Percentiles rank a stretch among this genome's conserved stretches.
phyloP scores from a whole-genome alignment of 2,329 filamentous ascomycete genomes.

The Pezicula radicicola region DNA sequence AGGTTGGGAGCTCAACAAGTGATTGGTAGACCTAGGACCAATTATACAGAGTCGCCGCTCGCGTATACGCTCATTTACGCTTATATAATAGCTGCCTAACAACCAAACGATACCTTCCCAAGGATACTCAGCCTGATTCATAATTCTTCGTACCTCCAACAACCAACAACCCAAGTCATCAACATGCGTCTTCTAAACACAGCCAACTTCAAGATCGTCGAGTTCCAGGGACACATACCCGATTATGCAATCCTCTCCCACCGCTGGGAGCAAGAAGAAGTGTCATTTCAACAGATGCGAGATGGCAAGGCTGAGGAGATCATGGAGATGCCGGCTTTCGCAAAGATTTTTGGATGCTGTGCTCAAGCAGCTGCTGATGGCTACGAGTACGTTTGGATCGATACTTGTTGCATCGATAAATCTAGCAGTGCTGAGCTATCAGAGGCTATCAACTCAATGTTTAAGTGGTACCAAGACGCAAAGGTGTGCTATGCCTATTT shows the following conservation, averaged over 20 bases:
- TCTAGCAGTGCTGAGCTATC: slow-evolving; percentile 12
- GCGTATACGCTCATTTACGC: too few species aligned
- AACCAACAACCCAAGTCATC: too few species aligned
- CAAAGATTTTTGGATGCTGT: slow-evolving; percentile 9
- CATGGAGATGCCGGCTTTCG: neutral
- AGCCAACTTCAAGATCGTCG: neutral
- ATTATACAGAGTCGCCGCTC: too few species aligned
- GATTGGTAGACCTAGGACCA: too few species aligned
- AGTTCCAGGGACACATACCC: slow-evolving; percentile 6
- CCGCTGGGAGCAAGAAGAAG: slow-evolving; percentile 31
- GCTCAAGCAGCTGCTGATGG: slow-evolving; percentile 8
- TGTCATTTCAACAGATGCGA: slow-evolving; percentile 28
- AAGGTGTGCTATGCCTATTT: slow-evolving; percentile 15
- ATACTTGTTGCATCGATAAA: slow-evolving; percentile 19
- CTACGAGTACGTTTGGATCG: slow-evolving; percentile 8
- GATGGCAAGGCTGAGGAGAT: neutral
- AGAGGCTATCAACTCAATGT: slow-evolving; percentile 9
- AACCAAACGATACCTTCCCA: too few species aligned
- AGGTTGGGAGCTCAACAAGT: too few species aligned
- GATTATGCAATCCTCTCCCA: slow-evolving; percentile 39
- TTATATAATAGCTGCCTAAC: too few species aligned
- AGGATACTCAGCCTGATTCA: too few species aligned
- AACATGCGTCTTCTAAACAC: neutral
- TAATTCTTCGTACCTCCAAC: too few species aligned
- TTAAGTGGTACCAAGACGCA: slow-evolving; percentile 8